A percentile compares a stretch with the other conserved stretches of the same genome.
Evolutionary conservation across 2,329 filamentous ascomycete genomes (phyloP).

Genomic region (Ascochyta rabiei): DNA sequence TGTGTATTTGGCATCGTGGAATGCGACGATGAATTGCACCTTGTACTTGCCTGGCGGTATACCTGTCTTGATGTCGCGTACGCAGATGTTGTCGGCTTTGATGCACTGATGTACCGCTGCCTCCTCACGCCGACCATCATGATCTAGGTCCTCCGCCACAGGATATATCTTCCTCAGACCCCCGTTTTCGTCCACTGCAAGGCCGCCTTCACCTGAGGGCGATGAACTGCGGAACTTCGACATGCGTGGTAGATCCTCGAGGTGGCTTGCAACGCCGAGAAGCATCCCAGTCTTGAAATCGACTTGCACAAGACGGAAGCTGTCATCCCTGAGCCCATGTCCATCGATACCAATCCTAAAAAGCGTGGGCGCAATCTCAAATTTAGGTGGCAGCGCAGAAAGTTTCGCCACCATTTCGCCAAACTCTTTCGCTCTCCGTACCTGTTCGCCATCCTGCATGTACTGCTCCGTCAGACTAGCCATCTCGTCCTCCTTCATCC

Average conservation of each 20-base stretch:
- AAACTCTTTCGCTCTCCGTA: conserved; percentile 37
- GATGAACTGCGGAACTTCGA: conserved; percentile 30
- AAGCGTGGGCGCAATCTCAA: conserved; percentile 40
- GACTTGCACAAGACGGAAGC: conserved; percentile 42
- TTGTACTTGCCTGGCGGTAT: conserved; percentile 48
- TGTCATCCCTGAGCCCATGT: conserved; percentile 35
- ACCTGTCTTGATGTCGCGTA: conserved; percentile 45
- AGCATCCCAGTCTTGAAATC: conserved; percentile 49
- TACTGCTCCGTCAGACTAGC: conserved; percentile 48
- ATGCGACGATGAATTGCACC: conserved; percentile 45
- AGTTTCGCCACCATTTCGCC: conserved; percentile 47
- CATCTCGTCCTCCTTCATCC: conserved; percentile 52
- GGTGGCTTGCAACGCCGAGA: conserved; percentile 26
- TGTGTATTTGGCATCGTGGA: conserved; percentile 28
- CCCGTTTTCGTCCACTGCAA: conserved; percentile 36
- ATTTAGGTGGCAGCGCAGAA: conserved; percentile 43
- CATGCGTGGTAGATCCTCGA: conserved; percentile 33
- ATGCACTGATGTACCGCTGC: conserved; percentile 45
- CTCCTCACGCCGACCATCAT: conserved; percentile 44
- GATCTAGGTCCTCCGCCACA: conserved; percentile 45
- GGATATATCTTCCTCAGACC: conserved; percentile 40
- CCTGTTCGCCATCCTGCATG: conserved; percentile 46
- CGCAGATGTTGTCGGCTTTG: conserved; percentile 39
- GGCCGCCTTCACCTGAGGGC: conserved; percentile 40
- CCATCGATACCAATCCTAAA: conserved; percentile 45